Base-by-base conservation (phyloP, 1,284 basidiomycete genomes). In the Anthracocystis setariae region DNA sequence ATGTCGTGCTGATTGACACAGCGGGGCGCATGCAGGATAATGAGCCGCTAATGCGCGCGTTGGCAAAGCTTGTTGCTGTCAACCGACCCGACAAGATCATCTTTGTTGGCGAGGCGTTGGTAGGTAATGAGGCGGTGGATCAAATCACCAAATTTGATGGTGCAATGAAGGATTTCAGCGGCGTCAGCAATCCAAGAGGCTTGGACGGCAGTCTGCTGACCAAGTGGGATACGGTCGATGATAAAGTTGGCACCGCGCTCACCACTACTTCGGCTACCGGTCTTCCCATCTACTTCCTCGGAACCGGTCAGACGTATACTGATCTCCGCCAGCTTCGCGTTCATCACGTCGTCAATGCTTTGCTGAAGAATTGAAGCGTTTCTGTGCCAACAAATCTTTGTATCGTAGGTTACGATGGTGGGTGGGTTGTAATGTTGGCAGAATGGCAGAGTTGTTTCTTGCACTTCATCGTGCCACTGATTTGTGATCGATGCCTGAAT, bases 1-100 rank as follows among this genome's bases (percentile, higher is more conserved):
- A 83, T 47, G 79, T 82, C 8, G 80, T 82, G 18, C 65, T 83
- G 23, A 83, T 83, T 46, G 81, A 83, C 47, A 82, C 81, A 9
- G 81, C 81, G 3, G 81, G 81, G 1, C 73, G 81, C 37, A 82
- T 82, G 80, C 81, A 83, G 55, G 81, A 81, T 57, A 83, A 83
- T 63, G 80, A 82, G 48, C 81, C 81, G 38, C 73, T 83, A 44
- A 83, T 83, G 81, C 60, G 80, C 7, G 75, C 79, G 3, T 69
- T 83, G 12, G 79, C 81, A 20, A 79, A 82, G 62, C 74, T 83
- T 17, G 80, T 83, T 27, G 49, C 76, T 0, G 75, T 80, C 40
- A 83, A 83, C 27, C 59, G 73, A 35, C 81, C 81, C 2, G 81
- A 83, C 69, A 81, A 81, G 68, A 78, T 81, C 45, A 66, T 83